phyloP scores from a whole-genome alignment of 768 basidiomycete genomes.

The Kwoniella sp. region DNA sequence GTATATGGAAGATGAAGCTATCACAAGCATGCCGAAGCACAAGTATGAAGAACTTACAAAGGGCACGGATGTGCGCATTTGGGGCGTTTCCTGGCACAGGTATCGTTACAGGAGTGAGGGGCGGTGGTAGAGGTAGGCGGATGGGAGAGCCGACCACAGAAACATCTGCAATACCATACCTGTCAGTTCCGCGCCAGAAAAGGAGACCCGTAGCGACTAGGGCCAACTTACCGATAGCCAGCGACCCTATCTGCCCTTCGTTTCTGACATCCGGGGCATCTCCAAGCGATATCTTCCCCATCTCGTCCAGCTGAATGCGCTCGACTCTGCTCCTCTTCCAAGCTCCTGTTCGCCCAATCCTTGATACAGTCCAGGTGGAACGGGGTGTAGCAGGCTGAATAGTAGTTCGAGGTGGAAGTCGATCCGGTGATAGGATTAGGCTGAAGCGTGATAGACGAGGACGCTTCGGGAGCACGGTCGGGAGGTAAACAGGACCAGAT shows the following conservation, averaged over 20 bases:
- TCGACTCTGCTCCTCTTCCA: conserved; percentile 72
- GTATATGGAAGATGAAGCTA: background rate
- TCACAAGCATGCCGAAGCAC: background rate
- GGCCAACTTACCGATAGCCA: conserved; percentile 73
- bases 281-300: conserved; percentile 69
- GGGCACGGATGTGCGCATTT: conserved; percentile 81
- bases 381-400: conserved; percentile 72
- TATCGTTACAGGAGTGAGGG: conserved; percentile 57
- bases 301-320: conserved; percentile 59
- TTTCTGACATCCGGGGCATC: conserved; percentile 90
- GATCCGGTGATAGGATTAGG: conserved; percentile 20
- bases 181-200: conserved; percentile 52
- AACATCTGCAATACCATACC: conserved; percentile 26
- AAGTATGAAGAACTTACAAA: conserved; percentile 54
- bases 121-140: conserved; percentile 37
- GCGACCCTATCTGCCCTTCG: conserved; percentile 69
- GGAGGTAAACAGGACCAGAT: conserved; percentile 78
- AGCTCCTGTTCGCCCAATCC: conserved; percentile 74
- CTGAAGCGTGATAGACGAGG: conserved; percentile 16
- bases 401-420: conserved; percentile 21
- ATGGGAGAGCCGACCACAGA: conserved; percentile 35
- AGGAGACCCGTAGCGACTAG: conserved; percentile 68
- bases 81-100: conserved; percentile 51
- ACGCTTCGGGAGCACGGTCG: conserved; percentile 59
- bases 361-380: conserved; percentile 89